Percentiles rank a stretch among this genome's conserved stretches.
These are phyloP conservation scores for Aspergillus saccharolyticus DNA, from an alignment of 495 filamentous ascomycete species.

Conservation along the genomic window DNA sequence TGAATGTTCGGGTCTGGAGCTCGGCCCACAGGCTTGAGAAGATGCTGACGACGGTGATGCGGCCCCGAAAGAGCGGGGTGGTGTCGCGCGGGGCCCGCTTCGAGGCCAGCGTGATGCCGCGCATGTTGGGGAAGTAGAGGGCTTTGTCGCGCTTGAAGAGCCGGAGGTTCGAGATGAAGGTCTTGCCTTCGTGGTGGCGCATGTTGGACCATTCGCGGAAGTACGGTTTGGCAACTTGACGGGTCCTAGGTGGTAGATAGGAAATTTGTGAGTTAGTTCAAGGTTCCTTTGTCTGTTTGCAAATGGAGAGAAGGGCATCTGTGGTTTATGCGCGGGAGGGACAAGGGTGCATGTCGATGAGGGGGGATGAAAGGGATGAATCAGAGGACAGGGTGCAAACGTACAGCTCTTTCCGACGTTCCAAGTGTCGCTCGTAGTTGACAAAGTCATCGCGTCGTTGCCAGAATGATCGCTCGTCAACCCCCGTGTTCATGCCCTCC, in stretches of 20 bases:
- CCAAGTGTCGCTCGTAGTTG: slow-evolving; percentile 77
- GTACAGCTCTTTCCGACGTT: slow-evolving; percentile 66
- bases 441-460: slow-evolving; percentile 77
- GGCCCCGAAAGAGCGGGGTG: slow-evolving; percentile 63
- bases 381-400: slow-evolving; percentile 15
- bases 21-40: slow-evolving; percentile 83
- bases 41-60: slow-evolving; percentile 70
- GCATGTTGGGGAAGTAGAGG: slow-evolving; percentile 90
- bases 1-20: slow-evolving; percentile 69
- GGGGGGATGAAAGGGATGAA: neutral
- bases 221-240: slow-evolving; percentile 70
- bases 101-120: slow-evolving; percentile 64
- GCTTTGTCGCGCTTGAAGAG: slow-evolving; percentile 71
- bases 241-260: slow-evolving; percentile 33
- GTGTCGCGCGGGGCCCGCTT: slow-evolving; percentile 56
- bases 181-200: slow-evolving; percentile 77
- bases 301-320: no score
- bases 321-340: neutral
- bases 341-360: no score
- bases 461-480: slow-evolving; percentile 60
- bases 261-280: slow-evolving; percentile 5
- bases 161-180: slow-evolving; percentile 71
- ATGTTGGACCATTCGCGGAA: slow-evolving; percentile 90
- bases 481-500: slow-evolving; percentile 73
- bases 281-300: no score